These are phyloP conservation scores for Alternaria viburni DNA, from an alignment of 2,329 filamentous ascomycete genomes.

Conservation along the genomic window DNA sequence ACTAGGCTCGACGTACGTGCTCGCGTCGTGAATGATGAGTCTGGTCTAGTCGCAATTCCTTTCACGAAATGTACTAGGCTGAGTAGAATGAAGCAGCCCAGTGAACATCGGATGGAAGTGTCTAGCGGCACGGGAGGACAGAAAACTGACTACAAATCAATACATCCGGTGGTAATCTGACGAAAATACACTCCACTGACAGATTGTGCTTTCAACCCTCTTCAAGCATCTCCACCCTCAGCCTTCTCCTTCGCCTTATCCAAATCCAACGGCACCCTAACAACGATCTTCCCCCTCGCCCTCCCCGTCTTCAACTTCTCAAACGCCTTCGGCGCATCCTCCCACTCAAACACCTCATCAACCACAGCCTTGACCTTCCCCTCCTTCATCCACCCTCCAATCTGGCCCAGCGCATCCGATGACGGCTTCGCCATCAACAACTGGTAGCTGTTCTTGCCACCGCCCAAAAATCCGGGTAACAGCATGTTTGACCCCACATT, in stretches of 20 bases:
- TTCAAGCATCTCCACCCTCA: background rate
- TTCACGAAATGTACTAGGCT: too few relatives aligned
- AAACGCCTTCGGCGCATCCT: conserved; percentile 64
- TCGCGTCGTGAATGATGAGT: too few relatives aligned
- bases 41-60: too few relatives aligned
- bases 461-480: conserved; percentile 58
- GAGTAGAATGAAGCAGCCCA: too few relatives aligned
- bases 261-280: conserved; percentile 41
- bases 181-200: too few relatives aligned
- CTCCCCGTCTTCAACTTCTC: conserved; percentile 63
- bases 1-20: too few relatives aligned
- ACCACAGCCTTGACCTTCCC: conserved; percentile 64
- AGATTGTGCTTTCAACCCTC: too few relatives aligned
- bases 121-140: too few relatives aligned
- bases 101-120: too few relatives aligned
- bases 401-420: conserved; percentile 54
- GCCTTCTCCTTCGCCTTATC: conserved; percentile 24
- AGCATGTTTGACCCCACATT: conserved; percentile 48
- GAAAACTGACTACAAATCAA: too few relatives aligned
- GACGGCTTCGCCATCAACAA: conserved; percentile 49
- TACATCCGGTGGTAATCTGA: too few relatives aligned
- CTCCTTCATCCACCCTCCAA: conserved; percentile 64
- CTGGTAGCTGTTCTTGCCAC: conserved; percentile 55
- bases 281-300: conserved; percentile 66
- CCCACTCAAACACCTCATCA: conserved; percentile 62